Base-by-base conservation (phyloP, 331 rosid genomes). In the Spiraea crenata region DNA sequence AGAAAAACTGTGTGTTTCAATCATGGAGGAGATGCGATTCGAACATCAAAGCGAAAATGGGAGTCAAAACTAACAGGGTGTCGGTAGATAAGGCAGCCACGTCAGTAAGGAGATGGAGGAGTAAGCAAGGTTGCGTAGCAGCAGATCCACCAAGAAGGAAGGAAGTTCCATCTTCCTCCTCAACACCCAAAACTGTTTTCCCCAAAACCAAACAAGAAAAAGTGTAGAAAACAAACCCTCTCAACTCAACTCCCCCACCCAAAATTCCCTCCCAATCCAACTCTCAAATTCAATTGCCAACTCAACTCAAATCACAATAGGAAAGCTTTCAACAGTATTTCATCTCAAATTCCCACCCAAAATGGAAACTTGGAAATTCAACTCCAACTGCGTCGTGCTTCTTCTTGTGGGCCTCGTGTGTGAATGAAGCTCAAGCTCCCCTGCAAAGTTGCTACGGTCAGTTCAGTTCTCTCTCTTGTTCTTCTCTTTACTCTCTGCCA, bases 161-260 rank as follows among this genome's bases (percentile, higher is more conserved):
- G 40, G 45, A 31, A 45, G 35, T 47, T 34, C 70, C 70, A 14
- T 67, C 60, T 39, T 54, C 50, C 48, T 67, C 72, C 19, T 0
- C 1, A 8, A 67, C 62, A 67, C 72, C 72, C 62, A 17, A 67
- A 38, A 17, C 4, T 54, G 52, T 40, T 38, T 5, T 20, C 62
- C 41, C 52, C 73, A 41, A 48, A 12, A 39, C 62, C 17, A 58
- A 58, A 6, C 58, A 34, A 57, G n/a, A n/a, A 9, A 35, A 66
- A 31, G 42, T 57, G 63, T 52, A 25, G 31, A 25, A 25, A 25
- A 25, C 31, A 25, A 25, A 25, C 63, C 73, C 73, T 69, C 73
- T 50, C 38, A 1, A 8, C 44, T n/a, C n/a, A 19, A 16, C 63
- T 15, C 10, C 7, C 47, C 9, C 9, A 42, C 7, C 7, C 47